Evolutionary conservation across 73 alveolate genomes (phyloP).

Genomic region (Paramecium pentaurelia): DNA sequence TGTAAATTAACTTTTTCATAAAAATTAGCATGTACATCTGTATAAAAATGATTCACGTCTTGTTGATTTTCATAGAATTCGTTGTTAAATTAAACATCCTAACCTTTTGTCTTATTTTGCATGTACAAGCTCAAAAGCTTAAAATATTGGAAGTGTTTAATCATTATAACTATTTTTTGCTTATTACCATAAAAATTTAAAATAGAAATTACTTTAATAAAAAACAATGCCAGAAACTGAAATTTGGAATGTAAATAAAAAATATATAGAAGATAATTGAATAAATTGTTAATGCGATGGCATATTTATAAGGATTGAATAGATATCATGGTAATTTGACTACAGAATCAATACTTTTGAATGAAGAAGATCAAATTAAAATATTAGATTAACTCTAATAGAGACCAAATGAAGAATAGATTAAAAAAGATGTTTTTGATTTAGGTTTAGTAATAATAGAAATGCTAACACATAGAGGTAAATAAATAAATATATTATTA

Average conservation of each 20-base stretch:
- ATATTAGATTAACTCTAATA: not conserved
- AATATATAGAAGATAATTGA: not conserved
- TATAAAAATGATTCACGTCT: not conserved
- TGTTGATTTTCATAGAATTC: not conserved
- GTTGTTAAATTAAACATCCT: not conserved
- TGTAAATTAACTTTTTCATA: not conserved
- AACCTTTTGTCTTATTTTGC: not conserved
- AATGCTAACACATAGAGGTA: not conserved
- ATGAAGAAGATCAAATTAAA: not conserved
- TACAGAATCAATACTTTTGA: not conserved
- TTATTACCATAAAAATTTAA: not conserved
- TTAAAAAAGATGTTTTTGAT: not conserved
- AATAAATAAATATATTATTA: not conserved
- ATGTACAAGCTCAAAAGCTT: not conserved
- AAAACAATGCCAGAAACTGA: not conserved
- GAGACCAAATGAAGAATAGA: not conserved
- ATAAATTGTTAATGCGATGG: not conserved
- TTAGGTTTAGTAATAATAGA: not conserved
- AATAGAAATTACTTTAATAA: not conserved
- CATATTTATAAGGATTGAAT: not conserved
- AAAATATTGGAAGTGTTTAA: not conserved
- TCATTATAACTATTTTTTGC: not conserved
- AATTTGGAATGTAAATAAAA: not conserved
- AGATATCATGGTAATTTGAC: not conserved
- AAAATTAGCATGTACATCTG: not conserved